phyloP scores from a whole-genome alignment of 495 filamentous ascomycete genomes.

The Trichoderma orchidacearum region DNA sequence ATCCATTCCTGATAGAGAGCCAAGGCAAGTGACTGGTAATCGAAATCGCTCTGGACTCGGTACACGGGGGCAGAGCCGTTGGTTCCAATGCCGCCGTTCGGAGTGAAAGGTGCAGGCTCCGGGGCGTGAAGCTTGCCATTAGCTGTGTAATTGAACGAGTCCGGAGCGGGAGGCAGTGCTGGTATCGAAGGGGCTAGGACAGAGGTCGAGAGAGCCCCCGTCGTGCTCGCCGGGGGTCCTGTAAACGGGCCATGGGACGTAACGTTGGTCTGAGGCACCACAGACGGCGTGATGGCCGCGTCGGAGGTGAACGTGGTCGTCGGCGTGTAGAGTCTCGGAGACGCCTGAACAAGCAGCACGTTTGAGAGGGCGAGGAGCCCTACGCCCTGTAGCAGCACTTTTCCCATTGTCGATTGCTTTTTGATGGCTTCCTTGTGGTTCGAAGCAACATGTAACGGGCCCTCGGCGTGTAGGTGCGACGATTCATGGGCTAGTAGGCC shows the following conservation, averaged over 20 bases:
- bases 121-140: conserved; percentile 53
- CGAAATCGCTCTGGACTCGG: conserved; percentile 55
- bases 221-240: conserved; percentile 42
- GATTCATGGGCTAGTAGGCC: too few relatives aligned
- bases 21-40: conserved; percentile 57
- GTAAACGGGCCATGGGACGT: conserved; percentile 41
- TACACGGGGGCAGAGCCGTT: conserved; percentile 67
- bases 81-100: conserved; percentile 66
- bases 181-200: conserved; percentile 35
- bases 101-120: conserved; percentile 59
- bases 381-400: background rate
- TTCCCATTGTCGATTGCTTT: background rate
- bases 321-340: conserved; percentile 20
- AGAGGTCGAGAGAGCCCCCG: conserved; percentile 38
- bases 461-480: too few relatives aligned
- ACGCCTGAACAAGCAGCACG: conserved; percentile 5
- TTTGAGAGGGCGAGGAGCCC: background rate
- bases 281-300: conserved; percentile 8
- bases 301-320: conserved; percentile 18
- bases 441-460: background rate
- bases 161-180: conserved; percentile 28
- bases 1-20: conserved; percentile 76
- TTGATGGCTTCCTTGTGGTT: background rate
- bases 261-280: conserved; percentile 21
- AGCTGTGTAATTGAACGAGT: conserved; percentile 49